phyloP scores from a whole-genome alignment of 257 asterid genomes.

The Solanum boliviense region DNA sequence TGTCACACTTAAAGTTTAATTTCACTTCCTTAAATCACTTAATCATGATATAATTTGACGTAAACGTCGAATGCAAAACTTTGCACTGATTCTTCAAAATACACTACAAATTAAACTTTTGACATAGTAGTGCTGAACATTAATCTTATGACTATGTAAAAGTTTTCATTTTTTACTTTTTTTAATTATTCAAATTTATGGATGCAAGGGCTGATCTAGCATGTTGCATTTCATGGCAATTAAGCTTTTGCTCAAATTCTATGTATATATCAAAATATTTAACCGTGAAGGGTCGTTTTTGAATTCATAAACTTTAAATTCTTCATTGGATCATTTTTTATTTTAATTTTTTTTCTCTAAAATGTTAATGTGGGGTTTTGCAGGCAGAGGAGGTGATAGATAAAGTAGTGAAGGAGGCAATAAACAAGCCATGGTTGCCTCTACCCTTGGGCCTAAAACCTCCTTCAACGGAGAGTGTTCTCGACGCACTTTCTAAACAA shows the following conservation, averaged over 20 bases:
- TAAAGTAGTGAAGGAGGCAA: constrained; percentile 36
- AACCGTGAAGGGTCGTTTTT: accelerated
- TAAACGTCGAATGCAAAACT: neutral
- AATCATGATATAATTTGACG: neutral
- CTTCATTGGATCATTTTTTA: accelerated
- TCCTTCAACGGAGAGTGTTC: constrained; percentile 38
- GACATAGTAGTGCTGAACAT: neutral
- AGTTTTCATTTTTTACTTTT: neutral
- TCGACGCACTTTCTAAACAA: constrained; percentile 28
- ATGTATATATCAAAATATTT: neutral
- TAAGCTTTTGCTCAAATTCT: neutral
- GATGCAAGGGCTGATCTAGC: neutral
- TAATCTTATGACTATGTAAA: neutral
- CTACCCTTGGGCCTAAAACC: constrained; percentile 38
- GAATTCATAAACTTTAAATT: neutral
- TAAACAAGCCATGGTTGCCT: constrained; percentile 39
- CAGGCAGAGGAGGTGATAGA: constrained; percentile 48
- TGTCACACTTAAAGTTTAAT: neutral
- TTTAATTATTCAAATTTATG: neutral
- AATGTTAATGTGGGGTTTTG: neutral
- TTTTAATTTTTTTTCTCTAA: neutral
- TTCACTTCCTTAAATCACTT: neutral
- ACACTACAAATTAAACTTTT: neutral
- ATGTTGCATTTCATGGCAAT: neutral
- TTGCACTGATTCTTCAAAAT: neutral